Percentiles rank a stretch among this genome's conserved stretches.
These are phyloP conservation scores for Trichoderma parareesei DNA, from an alignment of 495 filamentous ascomycete species.

Conservation along the genomic window DNA sequence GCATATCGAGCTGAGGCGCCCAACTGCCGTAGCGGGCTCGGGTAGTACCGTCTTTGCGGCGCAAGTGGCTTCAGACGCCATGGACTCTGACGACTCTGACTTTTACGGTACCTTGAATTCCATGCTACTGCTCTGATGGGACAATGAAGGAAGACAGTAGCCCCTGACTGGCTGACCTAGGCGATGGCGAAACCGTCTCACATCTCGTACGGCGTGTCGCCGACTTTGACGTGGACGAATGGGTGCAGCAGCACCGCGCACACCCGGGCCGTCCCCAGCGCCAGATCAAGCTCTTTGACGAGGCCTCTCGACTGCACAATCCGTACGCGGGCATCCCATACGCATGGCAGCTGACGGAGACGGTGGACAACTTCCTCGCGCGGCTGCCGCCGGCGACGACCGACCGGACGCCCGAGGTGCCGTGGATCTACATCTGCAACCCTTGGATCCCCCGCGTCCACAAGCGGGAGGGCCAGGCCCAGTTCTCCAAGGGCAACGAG, in stretches of 20 bases:
- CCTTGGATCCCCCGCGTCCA: conserved; percentile 31
- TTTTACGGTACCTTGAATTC: conserved; percentile 51
- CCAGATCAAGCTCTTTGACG: conserved; percentile 3
- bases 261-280: conserved; percentile 21
- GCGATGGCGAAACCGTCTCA: conserved; percentile 40
- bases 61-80: conserved; percentile 2
- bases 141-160: conserved; percentile 16
- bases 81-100: conserved; percentile 60
- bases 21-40: not conserved
- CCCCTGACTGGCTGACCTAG: conserved; percentile 24
- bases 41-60: not conserved
- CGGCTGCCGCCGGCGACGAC: conserved; percentile 60
- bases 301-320: conserved; percentile 32
- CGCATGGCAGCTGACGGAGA: conserved; percentile 50
- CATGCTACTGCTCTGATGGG: conserved; percentile 8
- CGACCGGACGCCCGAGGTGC: conserved; percentile 23
- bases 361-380: conserved; percentile 50
- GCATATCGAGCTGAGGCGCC: too few species aligned
- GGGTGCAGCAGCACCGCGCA: conserved; percentile 31
- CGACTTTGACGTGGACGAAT: conserved; percentile 38
- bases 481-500: conserved; percentile 35
- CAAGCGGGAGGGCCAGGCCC: conserved; percentile 18
- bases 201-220: conserved; percentile 25
- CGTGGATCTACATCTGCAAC: conserved; percentile 64
- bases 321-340: conserved; percentile 30